Evolutionary conservation across 2,329 filamentous ascomycete species (phyloP), one percentile per base, ranked within the genome.

Genomic region (Elsinoe fawcettii): DNA sequence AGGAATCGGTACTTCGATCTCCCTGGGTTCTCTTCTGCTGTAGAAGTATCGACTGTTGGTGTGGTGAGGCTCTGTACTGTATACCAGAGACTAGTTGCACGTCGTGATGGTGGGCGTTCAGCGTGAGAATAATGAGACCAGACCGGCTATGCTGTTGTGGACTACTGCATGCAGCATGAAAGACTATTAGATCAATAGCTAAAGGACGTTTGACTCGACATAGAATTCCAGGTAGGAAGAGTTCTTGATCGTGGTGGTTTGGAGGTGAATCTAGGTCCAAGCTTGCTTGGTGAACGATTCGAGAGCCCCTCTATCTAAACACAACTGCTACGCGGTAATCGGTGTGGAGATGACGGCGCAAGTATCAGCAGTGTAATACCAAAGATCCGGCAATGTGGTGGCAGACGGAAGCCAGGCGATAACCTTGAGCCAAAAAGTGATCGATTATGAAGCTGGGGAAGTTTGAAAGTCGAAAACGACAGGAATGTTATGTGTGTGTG

Each of bases 381-480:
- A 37, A 37, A n/a, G 9, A 37, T 37, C 27, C 39, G 41, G 22
- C 41, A 20, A 25, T 23, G 20, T 12, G 12, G 41, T 25, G 41
- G 41, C 41, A 46, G 41, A 3, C 41, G 41, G 41, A 46, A 46
- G 41, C 41, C 20, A 46, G 22, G 41, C 41, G 41, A 23, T 20
- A 53, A 53, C 49, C 49, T 53, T 37, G 49, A 53, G 49, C 16
- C 30, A 37, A 53, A 53, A 51, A 49, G 27, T 18, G 46, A 18
- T 51, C 25, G 46, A 8, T 34, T n/a, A 32, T 53, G 49, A 39
- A 53, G 34, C 30, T 53, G 30, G 49, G 34, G 30, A 25, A 39
- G 18, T 23, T 23, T 18, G 18, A 25, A 53, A 53, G 30, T 39
- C 32, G 49, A 53, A 23, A 37, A 34, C 49, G 49, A 37, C 30